phyloP scores from a whole-genome alignment of 2,329 filamentous ascomycete species.

The Dothistroma septosporum region DNA sequence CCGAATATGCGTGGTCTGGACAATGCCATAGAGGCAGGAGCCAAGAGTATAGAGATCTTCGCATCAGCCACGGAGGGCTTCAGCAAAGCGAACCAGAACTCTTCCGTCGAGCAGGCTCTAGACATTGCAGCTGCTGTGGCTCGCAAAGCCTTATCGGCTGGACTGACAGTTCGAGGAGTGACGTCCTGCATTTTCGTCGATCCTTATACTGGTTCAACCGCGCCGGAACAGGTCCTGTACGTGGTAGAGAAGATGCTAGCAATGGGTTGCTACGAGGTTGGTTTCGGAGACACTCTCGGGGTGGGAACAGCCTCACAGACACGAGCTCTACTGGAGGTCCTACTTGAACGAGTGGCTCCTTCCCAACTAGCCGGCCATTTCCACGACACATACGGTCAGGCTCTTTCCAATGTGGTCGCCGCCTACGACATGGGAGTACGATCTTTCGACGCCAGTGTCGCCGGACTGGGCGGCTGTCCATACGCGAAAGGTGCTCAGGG shows the following conservation, averaged over 20 bases:
- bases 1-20: conserved; percentile 47
- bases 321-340: conserved; percentile 32
- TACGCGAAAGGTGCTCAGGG: conserved; percentile 30
- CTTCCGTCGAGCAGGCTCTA: conserved; percentile 39
- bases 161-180: conserved; percentile 37
- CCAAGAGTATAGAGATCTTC: conserved; percentile 41
- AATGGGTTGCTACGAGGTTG: conserved; percentile 31
- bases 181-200: conserved; percentile 43
- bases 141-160: conserved; percentile 25
- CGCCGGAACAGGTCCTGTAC: conserved; percentile 20
- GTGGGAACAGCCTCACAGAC: conserved; percentile 29
- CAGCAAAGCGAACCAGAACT: conserved; percentile 42
- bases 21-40: conserved; percentile 50
- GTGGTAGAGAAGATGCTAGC: conserved; percentile 19
- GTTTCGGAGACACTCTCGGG: conserved; percentile 30
- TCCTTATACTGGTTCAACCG: conserved; percentile 35
- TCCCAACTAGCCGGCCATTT: conserved; percentile 29
- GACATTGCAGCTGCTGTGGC: conserved; percentile 25
- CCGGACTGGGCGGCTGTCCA: conserved; percentile 31
- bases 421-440: conserved; percentile 27
- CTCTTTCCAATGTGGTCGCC: conserved; percentile 26
- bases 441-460: conserved; percentile 30
- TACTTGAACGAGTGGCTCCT: conserved; percentile 26
- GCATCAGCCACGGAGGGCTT: conserved; percentile 42
- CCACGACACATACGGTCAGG: conserved; percentile 33